Conservation (phyloP, 768 basidiomycete genomes). For the Mrakia frigida region DNA sequence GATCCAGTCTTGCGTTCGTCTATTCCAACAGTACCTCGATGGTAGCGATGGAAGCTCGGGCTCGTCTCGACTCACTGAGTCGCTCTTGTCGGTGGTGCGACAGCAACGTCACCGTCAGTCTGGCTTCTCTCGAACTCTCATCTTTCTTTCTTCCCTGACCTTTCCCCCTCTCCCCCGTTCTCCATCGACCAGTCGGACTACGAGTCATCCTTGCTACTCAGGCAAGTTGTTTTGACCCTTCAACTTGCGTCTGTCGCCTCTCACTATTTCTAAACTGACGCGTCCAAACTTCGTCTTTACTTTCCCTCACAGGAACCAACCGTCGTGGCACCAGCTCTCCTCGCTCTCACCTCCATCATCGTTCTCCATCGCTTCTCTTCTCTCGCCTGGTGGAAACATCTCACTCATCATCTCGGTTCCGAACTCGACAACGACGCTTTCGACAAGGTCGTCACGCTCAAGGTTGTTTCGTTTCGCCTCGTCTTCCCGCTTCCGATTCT, state of each 20-base stretch:
- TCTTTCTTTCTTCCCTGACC: neutral
- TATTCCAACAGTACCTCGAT: neutral
- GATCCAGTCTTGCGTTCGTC: neutral
- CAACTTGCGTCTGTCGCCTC: neutral
- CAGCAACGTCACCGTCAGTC: neutral
- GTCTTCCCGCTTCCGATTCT: neutral
- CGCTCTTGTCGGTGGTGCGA: neutral
- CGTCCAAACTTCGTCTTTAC: neutral
- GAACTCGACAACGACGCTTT: constrained; percentile 4
- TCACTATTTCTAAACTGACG: neutral
- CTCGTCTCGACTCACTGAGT: neutral
- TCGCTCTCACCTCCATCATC: constrained; percentile 7
- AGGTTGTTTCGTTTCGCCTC: neutral
- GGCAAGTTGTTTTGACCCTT: neutral
- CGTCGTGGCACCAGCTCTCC: neutral
- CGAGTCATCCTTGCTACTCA: neutral
- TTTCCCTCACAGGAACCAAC: neutral
- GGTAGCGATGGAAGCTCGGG: neutral
- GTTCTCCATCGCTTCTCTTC: constrained; percentile 3
- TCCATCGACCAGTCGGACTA: neutral
- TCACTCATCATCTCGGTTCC: neutral
- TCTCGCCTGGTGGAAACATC: constrained; percentile 4
- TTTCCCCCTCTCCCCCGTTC: neutral
- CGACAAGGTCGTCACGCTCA: constrained; percentile 9
- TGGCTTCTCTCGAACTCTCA: too few species aligned